Base-by-base conservation (phyloP, 2,329 filamentous ascomycete species). In the Ophiostoma himal-ulmi region DNA sequence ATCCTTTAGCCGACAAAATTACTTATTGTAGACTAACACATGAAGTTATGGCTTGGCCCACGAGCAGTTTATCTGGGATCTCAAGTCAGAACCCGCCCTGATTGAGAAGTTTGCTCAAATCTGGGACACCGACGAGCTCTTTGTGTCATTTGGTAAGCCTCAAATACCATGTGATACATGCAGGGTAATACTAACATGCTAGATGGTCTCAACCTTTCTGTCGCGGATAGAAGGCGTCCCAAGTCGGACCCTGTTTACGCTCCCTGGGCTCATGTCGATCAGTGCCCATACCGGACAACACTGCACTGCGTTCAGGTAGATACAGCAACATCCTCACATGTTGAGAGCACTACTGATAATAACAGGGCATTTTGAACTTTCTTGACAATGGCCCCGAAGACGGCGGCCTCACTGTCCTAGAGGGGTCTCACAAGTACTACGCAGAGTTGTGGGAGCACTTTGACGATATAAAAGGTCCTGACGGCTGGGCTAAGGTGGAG, bases 31-130 rank as follows among this genome's bases (percentile, higher is more conserved):
- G 44, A 48, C 44, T 48, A 17, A 48, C 17, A 48, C 17, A 48
- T 20, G 14, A 48, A 65, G 62, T 20, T 68, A 68, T 34, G 67
- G 67, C n/a, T 1, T 68, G 5, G 67, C 48, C 36, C 67, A 68
- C 30, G 67, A 68, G 30, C 67, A 68, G n/a, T 68, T 68, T 30
- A 57, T 68, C 34, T 68, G 67, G 67, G 67, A 68, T 26, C 48
- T 68, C 30, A 57, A 60, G 36, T 68, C 48, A 22, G 67, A 68
- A 20, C 67, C 67, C 3, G 34, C 48, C 8, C 20, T 68, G 26
- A 41, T 68, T 8, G 67, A 60, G 13, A 57, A 57, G 10, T 68
- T 68, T 41, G 48, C 52, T 10, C 48, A 68, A 6, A 6, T 68
- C n/a, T 68, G 67, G 67, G 52, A 52, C 34, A 68, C 67, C 17